A percentile compares a stretch with the other conserved stretches of the same genome.
Conservation (phyloP, 805 yeast species). For the Lipomyces orientalis region DNA sequence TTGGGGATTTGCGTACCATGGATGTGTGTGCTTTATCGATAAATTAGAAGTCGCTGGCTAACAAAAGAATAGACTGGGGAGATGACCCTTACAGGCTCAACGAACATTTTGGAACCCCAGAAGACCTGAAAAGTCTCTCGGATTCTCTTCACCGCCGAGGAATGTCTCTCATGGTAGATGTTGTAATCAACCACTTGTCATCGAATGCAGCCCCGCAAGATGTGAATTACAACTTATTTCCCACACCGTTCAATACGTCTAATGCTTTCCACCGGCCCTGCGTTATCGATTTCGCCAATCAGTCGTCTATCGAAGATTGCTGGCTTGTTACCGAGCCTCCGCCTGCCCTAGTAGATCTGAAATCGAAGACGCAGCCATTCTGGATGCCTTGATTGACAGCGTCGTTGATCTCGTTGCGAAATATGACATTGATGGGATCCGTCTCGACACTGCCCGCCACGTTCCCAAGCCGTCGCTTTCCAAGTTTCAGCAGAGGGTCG, state of each 20-base stretch:
- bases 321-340: slow-evolving; percentile 12
- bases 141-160: slow-evolving; percentile 15
- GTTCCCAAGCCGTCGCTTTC: slow-evolving; percentile 6
- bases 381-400: not conserved
- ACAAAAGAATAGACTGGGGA: not conserved
- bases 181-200: slow-evolving; percentile 17
- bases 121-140: slow-evolving; percentile 11
- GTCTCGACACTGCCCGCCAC: slow-evolving; percentile 19
- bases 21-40: slow-evolving; percentile 2
- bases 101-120: slow-evolving; percentile 4
- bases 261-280: slow-evolving; percentile 14
- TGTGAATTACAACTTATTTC: slow-evolving; percentile 8
- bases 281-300: slow-evolving; percentile 15
- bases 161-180: slow-evolving; percentile 21
- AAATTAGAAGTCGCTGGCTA: slow-evolving; percentile 5
- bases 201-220: not conserved
- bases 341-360: slow-evolving; percentile 16
- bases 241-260: slow-evolving; percentile 15
- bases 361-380: not conserved
- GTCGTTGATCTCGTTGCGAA: not conserved
- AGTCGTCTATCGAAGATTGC: slow-evolving; percentile 16
- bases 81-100: not conserved
- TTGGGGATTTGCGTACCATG: slow-evolving; percentile 19
- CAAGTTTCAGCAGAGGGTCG: slow-evolving; percentile 4
- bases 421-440: slow-evolving; percentile 17